Evolutionary conservation across 73 alveolate genomes (phyloP).

Genomic region (Paramecium pentaurelia): DNA sequence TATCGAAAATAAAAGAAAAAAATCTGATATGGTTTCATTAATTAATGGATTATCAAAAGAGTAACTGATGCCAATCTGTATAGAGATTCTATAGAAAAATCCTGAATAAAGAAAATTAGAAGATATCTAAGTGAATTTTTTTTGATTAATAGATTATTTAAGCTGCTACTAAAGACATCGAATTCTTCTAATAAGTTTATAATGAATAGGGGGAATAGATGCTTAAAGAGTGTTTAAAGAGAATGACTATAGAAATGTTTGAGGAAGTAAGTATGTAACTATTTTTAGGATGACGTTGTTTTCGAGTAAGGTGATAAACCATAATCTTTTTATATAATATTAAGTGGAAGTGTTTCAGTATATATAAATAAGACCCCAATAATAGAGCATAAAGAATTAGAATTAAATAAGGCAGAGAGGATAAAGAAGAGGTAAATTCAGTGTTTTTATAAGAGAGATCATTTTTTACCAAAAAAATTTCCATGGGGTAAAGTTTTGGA

Average conservation of each 20-base stretch:
- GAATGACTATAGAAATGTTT: not conserved
- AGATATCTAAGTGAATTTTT: not conserved
- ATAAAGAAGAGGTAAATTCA: not conserved
- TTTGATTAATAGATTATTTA: not conserved
- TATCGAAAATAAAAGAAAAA: not conserved
- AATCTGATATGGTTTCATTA: not conserved
- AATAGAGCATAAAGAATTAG: not conserved
- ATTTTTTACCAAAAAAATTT: not conserved
- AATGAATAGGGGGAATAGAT: not conserved
- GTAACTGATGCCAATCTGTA: not conserved
- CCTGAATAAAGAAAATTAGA: not conserved
- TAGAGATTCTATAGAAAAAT: not conserved
- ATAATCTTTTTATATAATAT: not conserved
- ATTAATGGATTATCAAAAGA: not conserved
- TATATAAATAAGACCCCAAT: not conserved
- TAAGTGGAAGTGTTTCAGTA: not conserved
- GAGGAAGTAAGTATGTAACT: not conserved
- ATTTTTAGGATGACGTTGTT: not conserved
- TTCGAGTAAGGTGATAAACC: conserved; percentile 39
- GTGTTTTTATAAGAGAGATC: not conserved
- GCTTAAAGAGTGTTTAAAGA: not conserved
- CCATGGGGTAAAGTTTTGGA: conserved; percentile 3
- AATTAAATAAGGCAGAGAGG: not conserved
- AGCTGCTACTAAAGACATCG: not conserved
- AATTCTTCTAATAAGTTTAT: not conserved